A percentile compares a stretch with the other conserved stretches of the same genome.
Conservation (phyloP, 2,329 filamentous ascomycete genomes). For the Intubia oerlemansii region DNA sequence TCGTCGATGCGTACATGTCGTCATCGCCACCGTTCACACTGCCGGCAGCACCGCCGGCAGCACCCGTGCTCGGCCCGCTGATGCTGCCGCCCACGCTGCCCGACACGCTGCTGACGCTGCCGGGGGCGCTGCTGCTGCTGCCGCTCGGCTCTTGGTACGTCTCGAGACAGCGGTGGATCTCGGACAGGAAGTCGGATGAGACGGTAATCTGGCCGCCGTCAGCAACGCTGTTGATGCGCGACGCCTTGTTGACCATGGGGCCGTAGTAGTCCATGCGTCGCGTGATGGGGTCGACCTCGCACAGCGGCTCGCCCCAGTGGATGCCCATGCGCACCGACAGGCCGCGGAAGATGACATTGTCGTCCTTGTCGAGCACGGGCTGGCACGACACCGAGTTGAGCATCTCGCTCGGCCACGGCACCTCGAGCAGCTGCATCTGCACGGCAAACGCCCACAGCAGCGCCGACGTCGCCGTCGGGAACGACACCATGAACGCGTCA, state of each 20-base stretch:
- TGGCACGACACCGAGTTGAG: slow-evolving; percentile 70
- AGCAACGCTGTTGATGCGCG: slow-evolving; percentile 81
- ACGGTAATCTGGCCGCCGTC: slow-evolving; percentile 96
- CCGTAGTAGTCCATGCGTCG: slow-evolving; percentile 99
- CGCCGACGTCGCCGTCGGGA: slow-evolving; percentile 85
- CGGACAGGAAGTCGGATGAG: slow-evolving; percentile 88
- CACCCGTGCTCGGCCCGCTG: background rate
- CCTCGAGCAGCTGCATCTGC: slow-evolving; percentile 69
- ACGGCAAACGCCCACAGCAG: slow-evolving; percentile 93
- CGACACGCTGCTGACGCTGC: background rate
- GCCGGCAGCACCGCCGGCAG: background rate
- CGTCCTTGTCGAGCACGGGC: slow-evolving; percentile 62
- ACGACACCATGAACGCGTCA: slow-evolving; percentile 98
- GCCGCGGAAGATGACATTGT: slow-evolving; percentile 78
- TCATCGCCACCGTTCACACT: slow-evolving; percentile 35
- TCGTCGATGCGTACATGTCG: slow-evolving; percentile 51
- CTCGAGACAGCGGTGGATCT: slow-evolving; percentile 80
- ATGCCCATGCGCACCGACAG: slow-evolving; percentile 94
- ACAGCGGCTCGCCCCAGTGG: slow-evolving; percentile 86
- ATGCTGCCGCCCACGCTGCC: background rate
- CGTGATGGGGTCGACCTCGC: slow-evolving; percentile 87
- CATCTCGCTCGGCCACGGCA: slow-evolving; percentile 85
- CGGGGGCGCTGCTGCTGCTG: slow-evolving; percentile 24
- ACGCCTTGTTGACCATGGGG: slow-evolving; percentile 95
- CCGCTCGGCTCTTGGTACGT: slow-evolving; percentile 65